Evolutionary conservation across 495 filamentous ascomycete genomes (phyloP).

Genomic region (Penicillium lagena): DNA sequence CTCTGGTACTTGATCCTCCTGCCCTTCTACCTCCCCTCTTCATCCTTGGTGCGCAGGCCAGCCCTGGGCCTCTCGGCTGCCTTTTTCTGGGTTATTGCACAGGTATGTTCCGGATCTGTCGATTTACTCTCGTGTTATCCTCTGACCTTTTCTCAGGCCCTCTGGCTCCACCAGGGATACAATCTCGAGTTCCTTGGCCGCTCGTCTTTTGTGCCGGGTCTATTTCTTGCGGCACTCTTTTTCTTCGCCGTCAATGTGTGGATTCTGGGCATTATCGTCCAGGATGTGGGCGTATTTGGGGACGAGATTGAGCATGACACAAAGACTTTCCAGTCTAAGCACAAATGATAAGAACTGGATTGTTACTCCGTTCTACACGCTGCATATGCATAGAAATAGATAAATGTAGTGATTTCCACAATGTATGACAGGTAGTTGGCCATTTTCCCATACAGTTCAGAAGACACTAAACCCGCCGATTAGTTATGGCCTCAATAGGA

Average conservation of each 20-base stretch:
- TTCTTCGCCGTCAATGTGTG: conserved; percentile 87
- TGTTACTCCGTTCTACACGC: no score
- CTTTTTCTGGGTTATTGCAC: conserved; percentile 63
- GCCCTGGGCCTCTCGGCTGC: conserved; percentile 56
- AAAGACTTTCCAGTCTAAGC: no score
- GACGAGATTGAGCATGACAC: no score
- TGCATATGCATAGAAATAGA: no score
- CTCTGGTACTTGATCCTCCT: conserved; percentile 95
- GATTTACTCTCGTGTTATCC: not conserved
- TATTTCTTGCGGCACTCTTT: conserved; percentile 65
- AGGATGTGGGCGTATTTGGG: conserved; percentile 47
- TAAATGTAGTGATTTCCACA: no score
- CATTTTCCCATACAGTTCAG: no score
- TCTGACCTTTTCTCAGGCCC: conserved; percentile 37
- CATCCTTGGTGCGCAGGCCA: conserved; percentile 57
- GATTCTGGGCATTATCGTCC: conserved; percentile 74
- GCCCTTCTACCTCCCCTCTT: conserved; percentile 80
- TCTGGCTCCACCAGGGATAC: conserved; percentile 88
- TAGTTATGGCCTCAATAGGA: no score
- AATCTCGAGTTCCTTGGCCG: conserved; percentile 79
- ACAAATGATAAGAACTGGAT: no score
- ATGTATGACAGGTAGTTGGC: no score
- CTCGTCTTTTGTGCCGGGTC: conserved; percentile 78
- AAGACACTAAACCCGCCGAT: no score
- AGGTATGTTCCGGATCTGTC: conserved; percentile 33